Conservation (phyloP, 768 basidiomycete species). For the Kwoniella botswanensis region DNA sequence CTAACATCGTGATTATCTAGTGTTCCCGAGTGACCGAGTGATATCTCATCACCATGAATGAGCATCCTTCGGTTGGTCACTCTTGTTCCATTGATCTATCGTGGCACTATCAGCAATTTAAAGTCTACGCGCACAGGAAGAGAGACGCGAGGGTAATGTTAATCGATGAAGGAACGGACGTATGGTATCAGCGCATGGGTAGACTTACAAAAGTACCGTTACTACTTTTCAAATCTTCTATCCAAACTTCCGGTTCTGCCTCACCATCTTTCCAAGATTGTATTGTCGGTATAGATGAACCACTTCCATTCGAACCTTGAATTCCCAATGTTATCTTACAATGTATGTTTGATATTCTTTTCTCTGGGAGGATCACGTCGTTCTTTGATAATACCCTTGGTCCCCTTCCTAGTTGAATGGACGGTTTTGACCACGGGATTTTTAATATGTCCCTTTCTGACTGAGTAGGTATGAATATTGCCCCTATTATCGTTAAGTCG, state of each 20-base stretch:
- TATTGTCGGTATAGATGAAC: conserved; percentile 19
- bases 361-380: conserved; percentile 50
- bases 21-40: conserved; percentile 70
- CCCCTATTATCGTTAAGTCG: conserved; percentile 43
- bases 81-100: conserved; percentile 71
- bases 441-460: conserved; percentile 48
- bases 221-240: conserved; percentile 63
- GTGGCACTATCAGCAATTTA: background rate
- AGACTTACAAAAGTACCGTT: conserved; percentile 70
- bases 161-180: background rate
- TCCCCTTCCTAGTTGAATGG: conserved; percentile 53
- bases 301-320: conserved; percentile 35
- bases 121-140: no score
- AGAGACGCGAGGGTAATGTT: no score
- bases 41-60: conserved; percentile 81
- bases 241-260: conserved; percentile 52
- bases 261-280: conserved; percentile 49
- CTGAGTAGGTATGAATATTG: conserved; percentile 54
- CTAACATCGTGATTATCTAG: conserved; percentile 63
- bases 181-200: background rate
- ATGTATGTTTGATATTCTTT: conserved; percentile 52
- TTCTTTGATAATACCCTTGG: conserved; percentile 40
- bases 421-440: conserved; percentile 47
- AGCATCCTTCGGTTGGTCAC: conserved; percentile 68
- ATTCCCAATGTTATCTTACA: conserved; percentile 52